Evolutionary conservation across 306 rosid genomes (phyloP).

Genomic region (Citrullus amarus): DNA sequence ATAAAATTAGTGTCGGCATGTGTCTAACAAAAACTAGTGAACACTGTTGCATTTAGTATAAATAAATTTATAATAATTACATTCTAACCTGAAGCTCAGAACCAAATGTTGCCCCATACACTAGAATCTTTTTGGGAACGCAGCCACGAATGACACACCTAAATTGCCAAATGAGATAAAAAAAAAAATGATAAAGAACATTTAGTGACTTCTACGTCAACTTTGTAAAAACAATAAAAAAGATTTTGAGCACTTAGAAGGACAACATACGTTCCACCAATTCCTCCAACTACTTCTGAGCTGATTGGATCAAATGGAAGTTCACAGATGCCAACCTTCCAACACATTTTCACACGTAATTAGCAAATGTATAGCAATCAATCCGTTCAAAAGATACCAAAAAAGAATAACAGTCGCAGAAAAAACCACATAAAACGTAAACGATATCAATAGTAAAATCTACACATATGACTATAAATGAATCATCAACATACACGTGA

Average conservation of each 20-base stretch:
- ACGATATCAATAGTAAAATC: not conserved
- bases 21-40: not conserved
- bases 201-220: not conserved
- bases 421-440: not conserved
- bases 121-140: slow-evolving; percentile 98
- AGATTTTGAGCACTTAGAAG: not conserved
- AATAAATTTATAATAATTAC: not conserved
- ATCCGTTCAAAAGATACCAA: not conserved
- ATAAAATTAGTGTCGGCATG: not conserved
- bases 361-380: not conserved
- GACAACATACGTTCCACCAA: slow-evolving; percentile 92
- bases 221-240: not conserved
- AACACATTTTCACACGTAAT: slow-evolving; percentile 15
- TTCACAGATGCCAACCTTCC: slow-evolving; percentile 83
- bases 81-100: slow-evolving; percentile 74
- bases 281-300: slow-evolving; percentile 80
- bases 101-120: slow-evolving; percentile 77
- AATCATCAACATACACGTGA: not conserved
- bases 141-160: slow-evolving; percentile 99
- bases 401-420: not conserved
- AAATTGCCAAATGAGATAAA: slow-evolving; percentile 19
- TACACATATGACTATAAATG: not conserved
- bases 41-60: not conserved
- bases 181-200: slow-evolving; percentile 8
- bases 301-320: slow-evolving; percentile 89